Base-by-base conservation (phyloP, 768 basidiomycete species). In the Termitomyces sp. region DNA sequence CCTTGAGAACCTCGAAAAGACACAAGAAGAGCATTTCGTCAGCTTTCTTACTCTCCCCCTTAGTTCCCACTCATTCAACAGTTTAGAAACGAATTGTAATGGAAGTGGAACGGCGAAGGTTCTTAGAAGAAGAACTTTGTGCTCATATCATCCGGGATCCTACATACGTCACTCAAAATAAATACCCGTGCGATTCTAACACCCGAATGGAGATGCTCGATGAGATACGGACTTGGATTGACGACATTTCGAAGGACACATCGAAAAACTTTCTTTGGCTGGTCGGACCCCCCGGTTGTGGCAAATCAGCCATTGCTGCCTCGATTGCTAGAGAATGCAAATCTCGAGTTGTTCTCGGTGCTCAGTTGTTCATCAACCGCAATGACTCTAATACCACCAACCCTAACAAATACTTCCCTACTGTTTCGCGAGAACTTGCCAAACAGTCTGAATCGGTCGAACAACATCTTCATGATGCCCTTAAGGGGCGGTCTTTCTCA, bases 291-390 rank as follows among this genome's bases (percentile, higher is more conserved):
- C 42, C 46, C 0, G 59, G 61, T 36, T 42, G 55, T 47, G 30
- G 55, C 30, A 46, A 63, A 58, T 60, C 62, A 6, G 62, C 62
- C 9, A 60, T 58, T 11, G 55, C 55, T 5, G 62, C 62, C n/a
- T 55, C 58, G 7, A 53, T 60, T 7, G 53, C 58, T 8, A 36
- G 20, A 24, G 47, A 55, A 27, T 63, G 58, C 57, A 58, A 58
- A 13, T 24, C 42, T 24, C 12, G 24, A 7, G 31, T 37, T 2
- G 36, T 53, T 7, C 47, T 64, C 16, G 59, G 60, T 57, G 65
- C 62, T 37, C 42, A 44, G 42, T 44, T 44, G 18, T 44, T 44
- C 7, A 64, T 64, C 49, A 61, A 64, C 48, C 53, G 54, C 20
- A 61, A 63, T 36, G 54, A 59, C 33, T 49, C 20, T 16, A 51